Base-by-base conservation (phyloP, 1,284 basidiomycete genomes). In the Apiotrichum siamense region DNA sequence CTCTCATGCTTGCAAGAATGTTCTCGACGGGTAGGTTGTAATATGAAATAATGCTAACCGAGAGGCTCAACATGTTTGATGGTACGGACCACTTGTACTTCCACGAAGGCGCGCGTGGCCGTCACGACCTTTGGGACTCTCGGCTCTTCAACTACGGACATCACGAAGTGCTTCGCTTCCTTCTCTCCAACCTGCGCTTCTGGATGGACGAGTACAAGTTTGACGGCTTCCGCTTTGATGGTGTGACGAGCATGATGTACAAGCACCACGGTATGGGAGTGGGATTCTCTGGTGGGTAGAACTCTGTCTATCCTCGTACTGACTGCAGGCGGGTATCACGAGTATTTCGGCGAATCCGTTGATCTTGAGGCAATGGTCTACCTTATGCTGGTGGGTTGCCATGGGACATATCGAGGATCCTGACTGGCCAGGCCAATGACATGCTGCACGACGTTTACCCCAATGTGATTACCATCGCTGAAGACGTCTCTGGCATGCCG, bases 161-260 rank as follows among this genome's bases (percentile, higher is more conserved):
- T 54, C 88, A 97, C 67, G 94, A 98, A 73, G 94, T 97, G 20
- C 75, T 97, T 26, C 81, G 94, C 23, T 98, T 97, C 80, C 76
- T 98, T 48, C 76, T 98, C 59, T 93, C 90, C 69, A 98, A 98
- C 73, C 77, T 97, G 44, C 83, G 93, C 31, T 98, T 86, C 78
- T 98, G 86, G 80, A 84, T 97, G 76, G 93, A 98, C 55, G 87
- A 91, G 66, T 97, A 88, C 74, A 82, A 82, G 61, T 97, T 98
- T 69, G 94, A 97, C 64, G 94, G 94, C 4, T 98, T 97, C 82
- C 79, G 94, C 40, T 98, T 98, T 70, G 94, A 98, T 63, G 94
- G 94, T 36, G 94, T 98, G 37, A 98, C 94, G 4, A 94, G 89
- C 65, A 97, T 98, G 90, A 92, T 98, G 86, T 98, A 97, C 75